Base-by-base conservation (phyloP, 768 basidiomycete genomes). In the Hydnum rufescens region DNA sequence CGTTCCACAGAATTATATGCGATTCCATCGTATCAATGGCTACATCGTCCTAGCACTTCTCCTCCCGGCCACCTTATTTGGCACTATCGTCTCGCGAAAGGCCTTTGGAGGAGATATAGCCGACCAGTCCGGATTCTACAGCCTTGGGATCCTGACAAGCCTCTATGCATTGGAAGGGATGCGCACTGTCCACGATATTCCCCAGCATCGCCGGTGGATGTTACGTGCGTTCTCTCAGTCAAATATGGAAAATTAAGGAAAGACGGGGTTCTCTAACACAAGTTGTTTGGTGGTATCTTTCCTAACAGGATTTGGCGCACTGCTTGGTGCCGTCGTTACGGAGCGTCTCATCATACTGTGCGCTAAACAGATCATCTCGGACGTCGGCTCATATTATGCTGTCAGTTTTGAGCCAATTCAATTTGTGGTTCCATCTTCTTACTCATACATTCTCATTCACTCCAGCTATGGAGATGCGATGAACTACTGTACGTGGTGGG, bases 131-230 rank as follows among this genome's bases (percentile, higher is more conserved):
- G 50, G 39, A 4, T 54, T 30, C 29, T 54, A 54, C 26, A 39
- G n/a, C n/a, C 23, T 28, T 13, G 51, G 28, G 22, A n/a, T 54
- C 32, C n/a, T 54, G 52, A 54, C 42, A 5, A 39, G 51, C 3
- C 19, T 31, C 18, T 31, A 30, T 25, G 53, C 32, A 2, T 31
- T 51, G 26, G 42, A 22, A 8, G 53, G 53, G 16, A 32, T 34
- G 16, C 25, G 19, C 5, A 19, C 13, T 8, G 53, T 54, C 25
- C 42, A 29, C 44, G 34, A 54, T 25, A 54, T 50, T 18, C 39
- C 51, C 32, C 32, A 53, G 13, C 53, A 54, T 29, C 53, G 53
- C 25, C 51, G 42, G 22, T 54, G 53, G 53, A 54, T 54, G 53
- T 30, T 54, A 22, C 29, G 53, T 54, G 2, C 34, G 53, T 54